Conservation (phyloP, 805 yeast species). For the Lipomyces lipofer region DNA sequence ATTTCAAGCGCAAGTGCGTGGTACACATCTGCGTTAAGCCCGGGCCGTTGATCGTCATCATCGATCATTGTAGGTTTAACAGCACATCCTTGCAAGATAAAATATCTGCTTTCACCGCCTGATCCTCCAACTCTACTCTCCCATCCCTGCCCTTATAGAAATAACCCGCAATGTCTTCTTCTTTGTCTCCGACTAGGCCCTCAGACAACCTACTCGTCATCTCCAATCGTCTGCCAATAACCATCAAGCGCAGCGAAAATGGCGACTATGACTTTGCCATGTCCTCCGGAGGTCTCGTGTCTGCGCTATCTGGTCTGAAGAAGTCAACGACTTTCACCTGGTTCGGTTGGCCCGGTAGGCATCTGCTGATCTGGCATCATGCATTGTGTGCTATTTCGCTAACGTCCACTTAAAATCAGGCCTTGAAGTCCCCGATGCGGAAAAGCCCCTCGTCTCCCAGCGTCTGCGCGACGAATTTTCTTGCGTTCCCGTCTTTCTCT, state of each 20-base stretch:
- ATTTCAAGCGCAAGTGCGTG: too few relatives aligned
- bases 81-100: too few relatives aligned
- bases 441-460: conserved; percentile 63
- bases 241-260: conserved; percentile 63
- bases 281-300: conserved; percentile 97
- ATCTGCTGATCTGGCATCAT: neutral
- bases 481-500: conserved; percentile 85
- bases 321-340: conserved; percentile 84
- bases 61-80: too few relatives aligned
- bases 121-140: too few relatives aligned
- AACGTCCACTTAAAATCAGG: conserved; percentile 3
- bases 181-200: too few relatives aligned
- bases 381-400: too few relatives aligned
- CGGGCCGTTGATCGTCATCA: too few relatives aligned
- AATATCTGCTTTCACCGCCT: too few relatives aligned
- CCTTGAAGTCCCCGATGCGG: conserved; percentile 76
- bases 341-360: conserved; percentile 94
- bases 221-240: conserved; percentile 93
- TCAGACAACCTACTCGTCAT: conserved; percentile 71
- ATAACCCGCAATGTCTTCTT: too few relatives aligned
- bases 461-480: conserved; percentile 77
- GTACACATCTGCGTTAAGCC: too few relatives aligned
- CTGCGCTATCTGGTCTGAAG: conserved; percentile 90
- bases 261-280: conserved; percentile 78
- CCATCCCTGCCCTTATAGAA: too few relatives aligned